These are phyloP conservation scores for Gymnopus androsaceus DNA, from an alignment of 1,284 basidiomycete genomes.

Conservation along the genomic window DNA sequence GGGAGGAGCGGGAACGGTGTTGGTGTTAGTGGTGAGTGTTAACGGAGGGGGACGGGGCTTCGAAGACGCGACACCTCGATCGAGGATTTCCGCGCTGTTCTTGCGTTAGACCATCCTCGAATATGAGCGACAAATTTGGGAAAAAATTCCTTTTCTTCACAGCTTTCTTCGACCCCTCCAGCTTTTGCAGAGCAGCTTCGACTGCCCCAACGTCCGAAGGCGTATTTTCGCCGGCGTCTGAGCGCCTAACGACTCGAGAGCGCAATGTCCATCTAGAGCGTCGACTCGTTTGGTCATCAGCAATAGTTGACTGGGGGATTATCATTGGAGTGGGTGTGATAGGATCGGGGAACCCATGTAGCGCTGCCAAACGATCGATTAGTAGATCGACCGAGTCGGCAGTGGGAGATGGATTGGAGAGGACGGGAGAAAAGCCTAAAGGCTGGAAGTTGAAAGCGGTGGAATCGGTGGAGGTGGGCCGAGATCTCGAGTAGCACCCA, in stretches of 20 bases:
- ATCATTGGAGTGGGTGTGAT: no score
- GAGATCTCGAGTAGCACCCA: not conserved
- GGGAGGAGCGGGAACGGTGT: not conserved
- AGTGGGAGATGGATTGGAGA: not conserved
- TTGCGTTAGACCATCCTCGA: not conserved
- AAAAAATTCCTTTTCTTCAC: not conserved
- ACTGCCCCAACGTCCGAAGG: not conserved
- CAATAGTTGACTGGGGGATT: not conserved
- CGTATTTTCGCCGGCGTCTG: not conserved
- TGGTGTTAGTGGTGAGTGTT: not conserved
- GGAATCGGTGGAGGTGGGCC: not conserved
- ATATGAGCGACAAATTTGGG: not conserved
- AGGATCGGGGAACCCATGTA: no score
- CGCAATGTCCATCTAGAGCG: not conserved
- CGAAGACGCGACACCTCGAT: not conserved
- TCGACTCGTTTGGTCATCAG: not conserved
- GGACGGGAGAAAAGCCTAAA: not conserved
- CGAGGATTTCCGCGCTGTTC: not conserved
- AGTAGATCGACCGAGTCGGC: no score
- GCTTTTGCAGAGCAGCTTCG: not conserved
- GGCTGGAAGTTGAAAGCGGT: not conserved
- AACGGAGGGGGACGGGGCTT: not conserved
- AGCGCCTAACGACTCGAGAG: not conserved
- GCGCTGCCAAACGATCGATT: no score
- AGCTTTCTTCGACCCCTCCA: not conserved